phyloP scores from a whole-genome alignment of 257 asterid species.

The Solanum chmielewskii region DNA sequence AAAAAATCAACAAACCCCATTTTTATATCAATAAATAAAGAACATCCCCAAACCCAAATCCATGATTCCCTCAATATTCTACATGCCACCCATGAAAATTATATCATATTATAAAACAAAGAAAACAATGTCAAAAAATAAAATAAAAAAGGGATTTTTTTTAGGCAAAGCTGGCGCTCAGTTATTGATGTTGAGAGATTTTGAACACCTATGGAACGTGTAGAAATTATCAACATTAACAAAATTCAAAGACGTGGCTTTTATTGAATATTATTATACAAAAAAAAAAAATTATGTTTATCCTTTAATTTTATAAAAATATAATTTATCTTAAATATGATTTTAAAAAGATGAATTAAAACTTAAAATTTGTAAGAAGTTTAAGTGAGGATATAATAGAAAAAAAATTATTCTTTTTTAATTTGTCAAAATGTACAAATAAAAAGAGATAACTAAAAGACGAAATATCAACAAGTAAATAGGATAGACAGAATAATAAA shows the following conservation, averaged over 20 bases:
- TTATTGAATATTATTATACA: too few relatives aligned
- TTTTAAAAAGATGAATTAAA: too few relatives aligned
- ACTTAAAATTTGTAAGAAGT: too few relatives aligned
- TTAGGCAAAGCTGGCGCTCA: neutral
- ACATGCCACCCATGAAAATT: neutral
- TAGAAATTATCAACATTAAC: neutral
- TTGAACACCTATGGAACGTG: neutral
- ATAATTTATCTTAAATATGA: too few relatives aligned
- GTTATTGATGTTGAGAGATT: neutral
- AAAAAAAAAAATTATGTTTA: too few relatives aligned
- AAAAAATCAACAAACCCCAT: neutral
- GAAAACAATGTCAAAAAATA: neutral
- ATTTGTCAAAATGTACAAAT: too few relatives aligned
- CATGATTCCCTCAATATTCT: neutral
- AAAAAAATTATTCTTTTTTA: accelerated
- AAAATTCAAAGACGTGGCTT: neutral
- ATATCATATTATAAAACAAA: neutral
- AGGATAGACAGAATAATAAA: too few relatives aligned
- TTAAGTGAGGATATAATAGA: too few relatives aligned
- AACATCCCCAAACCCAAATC: neutral
- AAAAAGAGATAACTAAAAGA: too few relatives aligned
- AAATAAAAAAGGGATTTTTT: neutral
- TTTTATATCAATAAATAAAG: neutral
- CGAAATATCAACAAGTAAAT: too few relatives aligned
- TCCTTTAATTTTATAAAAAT: too few relatives aligned